Base-by-base conservation (phyloP, 768 basidiomycete genomes). In the Hypholoma sublateritium region DNA sequence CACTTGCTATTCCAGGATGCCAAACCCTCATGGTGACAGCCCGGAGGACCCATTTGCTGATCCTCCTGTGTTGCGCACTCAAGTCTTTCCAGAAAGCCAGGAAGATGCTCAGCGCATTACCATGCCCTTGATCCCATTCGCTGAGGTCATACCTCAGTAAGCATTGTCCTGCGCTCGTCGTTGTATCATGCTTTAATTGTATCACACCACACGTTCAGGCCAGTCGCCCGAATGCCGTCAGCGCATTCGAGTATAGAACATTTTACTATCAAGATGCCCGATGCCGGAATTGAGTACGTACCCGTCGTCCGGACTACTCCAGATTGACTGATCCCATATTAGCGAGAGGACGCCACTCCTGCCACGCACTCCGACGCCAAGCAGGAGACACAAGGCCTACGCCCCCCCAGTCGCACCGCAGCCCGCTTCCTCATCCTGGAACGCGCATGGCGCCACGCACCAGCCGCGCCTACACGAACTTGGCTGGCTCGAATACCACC, bases 401-500 rank as follows among this genome's bases (percentile, higher is more conserved):
- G 46, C 60, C 9, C 56, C 58, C 16, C 53, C 12, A 61, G 62
- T 14, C 57, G 62, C 52, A 5, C 43, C n/a, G 5, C 52, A 45
- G 3, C 52, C 45, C 2, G 59, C 64, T 1, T 54, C 67, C 11
- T 56, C 60, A 35, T 57, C 50, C 32, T 63, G 56, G 65, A 60
- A 66, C 50, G 60, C 65, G 48, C 69, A 62, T 43, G 56, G 65
- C 44, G 47, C 65, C 32, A 59, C 36, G 5, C n/a, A 13, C 21
- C 58, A 55, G 49, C 41, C 56, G 24, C 45, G 22, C 9, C 42
- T 51, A 41, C 77, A 77, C 60, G 76, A 80, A 12, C 79, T 86
- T 17, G 91, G 91, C 3, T 93, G 91, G 91, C 75, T 82, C 47
- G 88, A 87, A 64, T 84, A 89, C 66, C 75, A 80, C 19, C 81